Evolutionary conservation across 257 asterid genomes (phyloP), one percentile per base, ranked within the genome.

Genomic region (Primulina tabacum): DNA sequence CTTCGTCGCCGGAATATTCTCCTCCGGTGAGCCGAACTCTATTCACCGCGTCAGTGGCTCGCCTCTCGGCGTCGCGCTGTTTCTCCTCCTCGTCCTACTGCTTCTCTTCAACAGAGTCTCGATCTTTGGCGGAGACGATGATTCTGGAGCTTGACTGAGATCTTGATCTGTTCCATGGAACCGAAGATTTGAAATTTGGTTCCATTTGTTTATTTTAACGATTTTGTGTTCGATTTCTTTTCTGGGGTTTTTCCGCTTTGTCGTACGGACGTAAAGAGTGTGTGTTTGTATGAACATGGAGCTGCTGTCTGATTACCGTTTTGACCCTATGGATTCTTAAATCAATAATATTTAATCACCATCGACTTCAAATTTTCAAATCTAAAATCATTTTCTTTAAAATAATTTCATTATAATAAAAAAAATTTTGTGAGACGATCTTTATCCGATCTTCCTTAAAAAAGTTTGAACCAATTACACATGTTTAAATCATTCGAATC

Each of bases 41-140:
- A 87, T 92, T 73, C 97, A 90, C 85, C 85, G 96, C 43, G 84
- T 69, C 78, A 82, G 90, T 75, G 97, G 98, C 14, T 92, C 98
- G 3, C 98, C 97, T 4, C 79, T 90, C 82, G 98, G 97, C 20
- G 98, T 90, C 71, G 94, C 88, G 5, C 76, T 89, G 16, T n/a
- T 92, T 6, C 89, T 92, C 64, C 9, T 85, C 40, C 92, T 92
- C 78, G 84, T 86, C 1, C 56, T 92, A 24, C 50, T 92, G 35
- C 95, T 92, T 1, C 94, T 92, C 68, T 84, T 81, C 82, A 75
- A 78, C 77, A 84, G 87, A 24, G 68, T 89, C 16, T 87, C 92
- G 37, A 87, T 90, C 81, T 90, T 90, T 78, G 95, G 98, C 7
- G 97, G 97, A 71, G 90, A 75, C 10, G 95, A 84, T 32, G 97